Percentiles rank a stretch among this genome's conserved stretches.
These are phyloP conservation scores for Hymenoscyphus linearis DNA, from an alignment of 2,329 filamentous ascomycete species.

Conservation along the genomic window DNA sequence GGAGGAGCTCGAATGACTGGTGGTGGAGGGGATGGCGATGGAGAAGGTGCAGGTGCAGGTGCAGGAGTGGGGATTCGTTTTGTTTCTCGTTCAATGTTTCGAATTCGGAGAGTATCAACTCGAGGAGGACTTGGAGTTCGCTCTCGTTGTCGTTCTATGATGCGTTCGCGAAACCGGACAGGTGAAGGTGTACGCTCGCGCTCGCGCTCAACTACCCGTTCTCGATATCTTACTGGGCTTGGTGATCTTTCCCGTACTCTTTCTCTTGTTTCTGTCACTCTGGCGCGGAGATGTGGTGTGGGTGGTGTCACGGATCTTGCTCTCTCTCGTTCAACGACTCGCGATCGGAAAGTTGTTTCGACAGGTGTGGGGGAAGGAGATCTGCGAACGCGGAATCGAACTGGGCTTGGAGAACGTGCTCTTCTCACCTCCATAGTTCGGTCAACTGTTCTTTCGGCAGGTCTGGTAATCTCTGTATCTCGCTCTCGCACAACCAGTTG, in stretches of 20 bases:
- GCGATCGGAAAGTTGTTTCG: conserved; percentile 16
- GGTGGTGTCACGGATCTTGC: conserved; percentile 24
- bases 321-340: conserved; percentile 25
- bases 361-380: conserved; percentile 17
- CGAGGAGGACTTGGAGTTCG: conserved; percentile 26
- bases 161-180: conserved; percentile 24
- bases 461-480: conserved; percentile 24
- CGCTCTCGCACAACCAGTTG: conserved; percentile 29
- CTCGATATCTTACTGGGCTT: conserved; percentile 21
- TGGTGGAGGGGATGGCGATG: conserved; percentile 24
- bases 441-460: not conserved
- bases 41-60: conserved; percentile 17
- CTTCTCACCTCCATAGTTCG: conserved; percentile 4
- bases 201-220: conserved; percentile 13
- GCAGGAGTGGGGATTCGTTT: conserved; percentile 3
- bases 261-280: conserved; percentile 30
- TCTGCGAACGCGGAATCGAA: conserved; percentile 26
- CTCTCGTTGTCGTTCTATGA: conserved; percentile 26
- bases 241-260: conserved; percentile 27
- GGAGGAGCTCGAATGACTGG: conserved; percentile 62
- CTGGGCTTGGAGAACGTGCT: conserved; percentile 28
- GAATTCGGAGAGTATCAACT: conserved; percentile 28
- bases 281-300: conserved; percentile 25
- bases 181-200: conserved; percentile 15
- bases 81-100: conserved; percentile 23